Evolutionary conservation across 345 rosid genomes (phyloP), one percentile per base, ranked within the genome.

Genomic region (Geranium rotundifolium): DNA sequence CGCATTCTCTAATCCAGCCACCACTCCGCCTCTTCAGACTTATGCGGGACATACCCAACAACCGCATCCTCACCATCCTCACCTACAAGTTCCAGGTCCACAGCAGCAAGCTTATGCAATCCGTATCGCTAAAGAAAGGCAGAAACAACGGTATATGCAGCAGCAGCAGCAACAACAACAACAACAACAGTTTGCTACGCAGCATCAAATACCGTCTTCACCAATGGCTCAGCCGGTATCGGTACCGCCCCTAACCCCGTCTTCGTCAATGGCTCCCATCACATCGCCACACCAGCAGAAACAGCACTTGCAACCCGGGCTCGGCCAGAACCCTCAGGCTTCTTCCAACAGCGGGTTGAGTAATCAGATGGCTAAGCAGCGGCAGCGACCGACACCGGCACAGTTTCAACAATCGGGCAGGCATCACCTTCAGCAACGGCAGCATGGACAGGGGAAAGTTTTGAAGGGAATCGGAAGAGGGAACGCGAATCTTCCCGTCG

Each of bases 401-500:
- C 96, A 83, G 71, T 74, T 84, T 57, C 97, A 81, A 70, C 95
- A 91, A 72, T 69, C 97, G 74, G 95, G 85, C 63, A 77, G 95
- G 77, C 83, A 75, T 46, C 99, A 90, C 71, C 97, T 92, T 76
- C 93, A 85, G 67, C 91, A 87, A 73, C 81, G 89, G 62, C 96
- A 81, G 52, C 80, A 76, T 56, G 62, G 80, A 23, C 96, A 84
- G 73, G 71, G 77, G 67, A 95, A 90, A 74, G 70, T 77, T 66
- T 54, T 74, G 62, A 88, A 90, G 82, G 97, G 95, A 69, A 78
- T 78, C 61, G 93, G 88, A 70, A 85, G 96, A 81, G 96, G 91
- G 77, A 90, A 81, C 67, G 67, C 75, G 77, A 85, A 82, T 69
- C 78, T 73, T 49, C 50, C 76, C 39, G 73, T 69, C 72, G 97